Percentiles rank a stretch among this genome's conserved stretches.
Evolutionary conservation across 768 basidiomycete species (phyloP).

Genomic region (Amanita inopinata): DNA sequence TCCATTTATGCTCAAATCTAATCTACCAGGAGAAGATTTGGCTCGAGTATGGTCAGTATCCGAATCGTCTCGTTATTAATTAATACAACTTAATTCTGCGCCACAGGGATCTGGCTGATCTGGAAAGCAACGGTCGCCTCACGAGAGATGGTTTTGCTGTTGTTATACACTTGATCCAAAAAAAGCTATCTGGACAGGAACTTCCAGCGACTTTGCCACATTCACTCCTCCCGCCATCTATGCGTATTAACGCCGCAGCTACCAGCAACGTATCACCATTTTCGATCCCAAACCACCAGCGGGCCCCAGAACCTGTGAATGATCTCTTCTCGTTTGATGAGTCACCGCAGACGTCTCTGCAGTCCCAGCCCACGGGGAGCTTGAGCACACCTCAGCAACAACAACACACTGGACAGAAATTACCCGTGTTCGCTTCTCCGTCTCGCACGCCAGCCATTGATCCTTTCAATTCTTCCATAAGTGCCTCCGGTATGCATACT

Average conservation of each 20-base stretch:
- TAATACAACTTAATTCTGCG: conserved; percentile 7
- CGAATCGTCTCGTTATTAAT: neutral
- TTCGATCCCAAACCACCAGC: conserved; percentile 25
- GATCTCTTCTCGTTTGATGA: conserved; percentile 49
- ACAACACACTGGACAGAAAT: conserved; percentile 20
- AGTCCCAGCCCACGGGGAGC: conserved; percentile 30
- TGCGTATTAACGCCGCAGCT: conserved; percentile 34
- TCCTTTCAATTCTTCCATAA: conserved; percentile 40
- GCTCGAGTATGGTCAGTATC: conserved; percentile 80
- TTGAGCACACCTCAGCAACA: conserved; percentile 22
- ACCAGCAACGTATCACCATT: conserved; percentile 33
- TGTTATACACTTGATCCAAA: conserved; percentile 88
- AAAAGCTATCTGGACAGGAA: conserved; percentile 70
- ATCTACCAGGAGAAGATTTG: conserved; percentile 71
- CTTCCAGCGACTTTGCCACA: conserved; percentile 63
- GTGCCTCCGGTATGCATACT: conserved; percentile 16
- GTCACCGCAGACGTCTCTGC: conserved; percentile 36
- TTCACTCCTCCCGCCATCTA: conserved; percentile 73
- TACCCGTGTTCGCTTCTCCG: conserved; percentile 17
- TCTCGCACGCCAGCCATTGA: conserved; percentile 24
- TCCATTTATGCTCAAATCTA: conserved; percentile 90
- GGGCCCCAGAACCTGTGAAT: conserved; percentile 34
- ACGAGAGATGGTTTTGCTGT: conserved; percentile 92
- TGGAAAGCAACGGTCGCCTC: conserved; percentile 78
- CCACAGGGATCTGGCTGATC: conserved; percentile 84